Percentiles rank a stretch among this genome's conserved stretches.
phyloP scores from a whole-genome alignment of 139 green algal species.

The Tetratostichococcus sp. region DNA sequence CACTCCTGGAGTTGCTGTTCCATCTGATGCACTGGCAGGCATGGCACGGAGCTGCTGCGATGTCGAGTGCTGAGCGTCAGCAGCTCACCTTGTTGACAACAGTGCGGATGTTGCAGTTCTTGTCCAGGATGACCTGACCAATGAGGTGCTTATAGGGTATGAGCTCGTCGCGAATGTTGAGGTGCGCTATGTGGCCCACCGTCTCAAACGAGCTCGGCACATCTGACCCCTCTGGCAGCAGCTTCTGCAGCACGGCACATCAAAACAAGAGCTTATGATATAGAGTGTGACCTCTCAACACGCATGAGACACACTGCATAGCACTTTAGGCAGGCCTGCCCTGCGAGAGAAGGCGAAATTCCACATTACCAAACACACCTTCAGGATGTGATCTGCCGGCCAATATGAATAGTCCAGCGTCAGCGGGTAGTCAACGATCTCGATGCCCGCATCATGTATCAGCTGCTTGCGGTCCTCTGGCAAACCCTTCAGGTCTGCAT shows the following conservation, averaged over 20 bases:
- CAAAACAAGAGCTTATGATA: too few relatives aligned
- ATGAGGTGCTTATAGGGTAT: conserved; percentile 79
- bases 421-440: conserved; percentile 27
- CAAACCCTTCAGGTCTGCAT: conserved; percentile 5
- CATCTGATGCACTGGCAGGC: too few relatives aligned
- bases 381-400: conserved; percentile 36
- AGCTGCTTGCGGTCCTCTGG: conserved; percentile 8
- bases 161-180: conserved; percentile 89
- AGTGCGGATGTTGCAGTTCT: conserved; percentile 85
- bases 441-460: conserved; percentile 13
- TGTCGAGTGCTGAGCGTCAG: too few relatives aligned
- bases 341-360: too few relatives aligned
- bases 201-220: conserved; percentile 89
- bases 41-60: neutral
- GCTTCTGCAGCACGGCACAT: conserved; percentile 36
- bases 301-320: too few relatives aligned
- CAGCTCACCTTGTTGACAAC: conserved; percentile 96
- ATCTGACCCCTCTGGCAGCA: conserved; percentile 78
- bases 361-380: neutral
- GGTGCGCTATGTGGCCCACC: conserved; percentile 93
- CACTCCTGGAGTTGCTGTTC: too few relatives aligned
- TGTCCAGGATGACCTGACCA: conserved; percentile 86
- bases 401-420: conserved; percentile 62
- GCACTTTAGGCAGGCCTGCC: too few relatives aligned
- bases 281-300: too few relatives aligned